Percentiles rank a stretch among this genome's conserved stretches.
Evolutionary conservation across 208 protist species (phyloP).

Genomic region (Leishmania gerbilli): DNA sequence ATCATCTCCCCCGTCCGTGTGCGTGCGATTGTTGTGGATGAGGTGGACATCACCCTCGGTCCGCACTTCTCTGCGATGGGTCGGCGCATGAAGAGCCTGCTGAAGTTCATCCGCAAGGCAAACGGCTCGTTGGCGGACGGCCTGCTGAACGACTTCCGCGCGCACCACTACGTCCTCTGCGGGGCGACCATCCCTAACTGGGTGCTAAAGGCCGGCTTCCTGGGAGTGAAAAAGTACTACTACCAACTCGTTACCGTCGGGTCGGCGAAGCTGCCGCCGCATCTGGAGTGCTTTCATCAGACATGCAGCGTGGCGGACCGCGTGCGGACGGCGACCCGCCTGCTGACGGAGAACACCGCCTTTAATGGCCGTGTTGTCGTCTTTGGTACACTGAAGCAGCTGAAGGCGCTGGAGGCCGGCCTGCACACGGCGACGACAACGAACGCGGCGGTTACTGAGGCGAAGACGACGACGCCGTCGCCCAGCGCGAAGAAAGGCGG

Average conservation of each 20-base stretch:
- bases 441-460: not conserved
- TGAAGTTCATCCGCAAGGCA: conserved; percentile 71
- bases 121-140: conserved; percentile 78
- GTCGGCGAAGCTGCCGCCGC: conserved; percentile 70
- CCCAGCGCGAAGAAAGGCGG: not conserved
- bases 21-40: conserved; percentile 85
- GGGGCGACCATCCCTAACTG: conserved; percentile 92
- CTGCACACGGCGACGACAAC: conserved; percentile 7
- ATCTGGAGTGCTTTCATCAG: conserved; percentile 66
- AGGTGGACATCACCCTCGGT: conserved; percentile 89
- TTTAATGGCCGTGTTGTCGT: conserved; percentile 68
- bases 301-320: conserved; percentile 45
- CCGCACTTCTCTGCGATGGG: conserved; percentile 85
- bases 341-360: conserved; percentile 28
- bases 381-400: conserved; percentile 67
- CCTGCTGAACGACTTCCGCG: conserved; percentile 77
- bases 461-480: conserved; percentile 1
- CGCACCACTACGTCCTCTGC: conserved; percentile 91
- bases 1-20: conserved; percentile 48
- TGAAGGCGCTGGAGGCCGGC: conserved; percentile 24
- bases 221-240: conserved; percentile 93
- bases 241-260: conserved; percentile 85
- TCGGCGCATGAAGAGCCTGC: conserved; percentile 87
- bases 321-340: conserved; percentile 36
- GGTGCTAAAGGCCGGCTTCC: conserved; percentile 90